These are phyloP conservation scores for Trichosporon asahii DNA, from an alignment of 1,284 basidiomycete genomes.

Conservation along the genomic window DNA sequence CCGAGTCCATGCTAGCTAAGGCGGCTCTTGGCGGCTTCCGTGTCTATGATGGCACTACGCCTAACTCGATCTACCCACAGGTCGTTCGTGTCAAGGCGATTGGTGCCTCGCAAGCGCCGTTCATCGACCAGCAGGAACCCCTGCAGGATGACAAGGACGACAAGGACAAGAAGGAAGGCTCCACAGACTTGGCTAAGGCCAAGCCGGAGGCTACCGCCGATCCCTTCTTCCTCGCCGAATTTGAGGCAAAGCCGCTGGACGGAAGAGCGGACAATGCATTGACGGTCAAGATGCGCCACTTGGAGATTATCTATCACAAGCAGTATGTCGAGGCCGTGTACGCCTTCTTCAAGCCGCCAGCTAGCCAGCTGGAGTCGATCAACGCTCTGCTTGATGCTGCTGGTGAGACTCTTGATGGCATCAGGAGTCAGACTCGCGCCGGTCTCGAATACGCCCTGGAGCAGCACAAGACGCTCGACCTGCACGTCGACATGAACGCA, in stretches of 20 bases:
- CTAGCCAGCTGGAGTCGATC: slow-evolving; percentile 92
- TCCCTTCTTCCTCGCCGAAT: slow-evolving; percentile 89
- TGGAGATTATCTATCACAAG: slow-evolving; percentile 96
- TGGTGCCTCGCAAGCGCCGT: slow-evolving; percentile 26
- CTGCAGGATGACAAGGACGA: not conserved
- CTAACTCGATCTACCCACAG: slow-evolving; percentile 78
- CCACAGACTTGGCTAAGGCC: slow-evolving; percentile 39
- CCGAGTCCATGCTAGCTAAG: slow-evolving; percentile 78
- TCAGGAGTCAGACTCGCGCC: slow-evolving; percentile 91
- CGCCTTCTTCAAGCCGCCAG: slow-evolving; percentile 90
- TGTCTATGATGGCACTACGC: slow-evolving; percentile 87
- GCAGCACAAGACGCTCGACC: slow-evolving; percentile 70
- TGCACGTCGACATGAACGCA: slow-evolving; percentile 94
- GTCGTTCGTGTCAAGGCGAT: slow-evolving; percentile 84
- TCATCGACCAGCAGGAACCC: slow-evolving; percentile 26
- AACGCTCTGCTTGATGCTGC: slow-evolving; percentile 85
- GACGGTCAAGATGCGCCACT: slow-evolving; percentile 86
- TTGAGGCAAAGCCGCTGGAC: slow-evolving; percentile 91
- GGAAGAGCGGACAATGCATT: slow-evolving; percentile 88
- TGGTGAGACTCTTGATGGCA: slow-evolving; percentile 87
- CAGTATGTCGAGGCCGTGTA: slow-evolving; percentile 92
- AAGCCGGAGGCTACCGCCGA: slow-evolving; percentile 51
- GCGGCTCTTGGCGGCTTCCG: slow-evolving; percentile 83
- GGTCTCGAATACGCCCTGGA: slow-evolving; percentile 87
- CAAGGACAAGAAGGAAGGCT: not conserved